Evolutionary conservation across 2,329 filamentous ascomycete species (phyloP).

Genomic region (Clarireedia sp.): DNA sequence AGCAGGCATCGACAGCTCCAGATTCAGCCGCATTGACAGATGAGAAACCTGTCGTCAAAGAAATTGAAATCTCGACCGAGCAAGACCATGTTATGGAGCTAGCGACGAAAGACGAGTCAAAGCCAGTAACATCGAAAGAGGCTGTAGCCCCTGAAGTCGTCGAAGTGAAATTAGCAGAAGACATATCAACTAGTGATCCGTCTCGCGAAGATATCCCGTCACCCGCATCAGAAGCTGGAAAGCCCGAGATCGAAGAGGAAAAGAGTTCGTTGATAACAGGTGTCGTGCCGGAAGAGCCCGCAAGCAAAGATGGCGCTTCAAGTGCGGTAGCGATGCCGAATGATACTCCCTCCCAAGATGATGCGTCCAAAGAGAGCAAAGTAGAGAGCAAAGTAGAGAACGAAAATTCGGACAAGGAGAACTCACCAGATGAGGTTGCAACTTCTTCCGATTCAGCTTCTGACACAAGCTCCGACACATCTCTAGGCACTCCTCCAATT

Average conservation of each 20-base stretch:
- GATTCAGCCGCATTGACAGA: neutral
- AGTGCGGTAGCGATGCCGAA: too few species aligned
- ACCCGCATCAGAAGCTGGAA: too few species aligned
- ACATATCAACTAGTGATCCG: too few species aligned
- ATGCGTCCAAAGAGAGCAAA: neutral
- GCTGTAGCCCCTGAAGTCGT: too few species aligned
- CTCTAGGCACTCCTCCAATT: neutral
- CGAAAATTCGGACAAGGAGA: neutral
- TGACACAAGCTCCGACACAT: neutral
- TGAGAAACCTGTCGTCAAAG: neutral
- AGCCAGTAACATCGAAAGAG: too few species aligned
- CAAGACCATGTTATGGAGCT: neutral
- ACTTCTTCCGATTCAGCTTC: neutral
- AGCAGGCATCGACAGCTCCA: neutral
- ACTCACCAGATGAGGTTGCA: neutral
- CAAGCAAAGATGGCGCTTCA: neutral
- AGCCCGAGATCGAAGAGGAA: too few species aligned
- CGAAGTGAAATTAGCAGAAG: too few species aligned
- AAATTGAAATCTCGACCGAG: neutral
- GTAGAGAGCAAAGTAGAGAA: neutral
- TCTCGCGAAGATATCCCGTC: too few species aligned
- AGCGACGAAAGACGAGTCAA: too few species aligned
- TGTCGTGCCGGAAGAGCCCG: neutral
- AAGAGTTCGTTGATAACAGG: neutral
- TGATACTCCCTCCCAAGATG: neutral